These are phyloP conservation scores for Hypericum androsaemum DNA, from an alignment of 345 rosid species.

Conservation along the genomic window DNA sequence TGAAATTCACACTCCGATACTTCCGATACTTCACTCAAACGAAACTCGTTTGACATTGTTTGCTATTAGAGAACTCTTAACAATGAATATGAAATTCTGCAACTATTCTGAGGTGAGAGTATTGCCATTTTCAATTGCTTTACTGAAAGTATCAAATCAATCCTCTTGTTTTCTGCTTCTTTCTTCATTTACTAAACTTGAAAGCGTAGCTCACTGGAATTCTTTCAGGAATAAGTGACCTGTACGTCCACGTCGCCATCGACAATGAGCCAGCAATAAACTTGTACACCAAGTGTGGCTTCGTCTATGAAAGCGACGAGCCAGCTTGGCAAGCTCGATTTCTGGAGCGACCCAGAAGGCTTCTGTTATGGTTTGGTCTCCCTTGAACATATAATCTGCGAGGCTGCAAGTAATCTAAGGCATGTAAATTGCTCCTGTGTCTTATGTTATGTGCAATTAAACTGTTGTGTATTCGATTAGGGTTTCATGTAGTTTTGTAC, in stretches of 20 bases:
- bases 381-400: conserved; percentile 17
- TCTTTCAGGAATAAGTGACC: conserved; percentile 66
- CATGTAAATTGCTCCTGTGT: no score
- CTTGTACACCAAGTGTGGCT: conserved; percentile 69
- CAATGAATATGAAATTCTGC: no score
- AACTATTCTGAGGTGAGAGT: no score
- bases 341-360: conserved; percentile 67
- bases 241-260: conserved; percentile 84
- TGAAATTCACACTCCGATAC: no score
- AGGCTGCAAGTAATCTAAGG: neutral
- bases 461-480: no score
- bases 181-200: neutral
- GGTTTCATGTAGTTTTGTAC: no score
- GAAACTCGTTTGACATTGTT: no score
- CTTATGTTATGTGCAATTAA: no score
- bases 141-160: no score
- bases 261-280: conserved; percentile 76
- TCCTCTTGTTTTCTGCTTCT: neutral
- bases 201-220: neutral
- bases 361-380: conserved; percentile 64
- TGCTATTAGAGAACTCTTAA: no score
- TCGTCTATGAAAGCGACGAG: conserved; percentile 54
- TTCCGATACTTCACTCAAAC: no score
- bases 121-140: no score
- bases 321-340: conserved; percentile 96